Conservation (phyloP, 441 rosid species). For the Aquilaria agallochum region DNA sequence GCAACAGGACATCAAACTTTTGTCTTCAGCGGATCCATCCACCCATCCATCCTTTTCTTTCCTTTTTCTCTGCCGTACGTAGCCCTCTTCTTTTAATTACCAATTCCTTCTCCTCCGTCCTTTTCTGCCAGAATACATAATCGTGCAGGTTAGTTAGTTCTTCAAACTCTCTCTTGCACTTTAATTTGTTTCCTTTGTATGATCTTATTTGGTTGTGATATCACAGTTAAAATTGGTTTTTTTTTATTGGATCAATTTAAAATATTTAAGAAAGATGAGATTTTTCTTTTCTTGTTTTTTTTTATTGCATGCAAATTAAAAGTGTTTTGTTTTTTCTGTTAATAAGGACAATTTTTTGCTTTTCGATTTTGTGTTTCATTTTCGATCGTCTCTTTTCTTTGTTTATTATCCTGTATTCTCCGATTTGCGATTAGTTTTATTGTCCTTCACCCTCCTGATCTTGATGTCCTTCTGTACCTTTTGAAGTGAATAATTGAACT, state of each 20-base stretch:
- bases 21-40: neutral
- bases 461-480: too few relatives aligned
- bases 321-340: neutral
- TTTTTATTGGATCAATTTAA: too few relatives aligned
- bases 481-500: too few relatives aligned
- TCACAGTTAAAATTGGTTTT: neutral
- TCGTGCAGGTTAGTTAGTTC: conserved; percentile 3
- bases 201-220: neutral
- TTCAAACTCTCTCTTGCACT: neutral
- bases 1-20: too few relatives aligned
- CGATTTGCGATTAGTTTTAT: neutral
- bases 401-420: neutral
- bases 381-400: neutral
- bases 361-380: neutral
- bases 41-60: neutral
- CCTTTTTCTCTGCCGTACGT: too few relatives aligned
- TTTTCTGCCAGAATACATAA: neutral
- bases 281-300: neutral
- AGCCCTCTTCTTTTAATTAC: neutral
- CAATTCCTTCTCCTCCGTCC: neutral
- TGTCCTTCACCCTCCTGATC: too few relatives aligned
- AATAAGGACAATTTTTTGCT: conserved; percentile 2
- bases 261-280: neutral
- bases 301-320: conserved; percentile 8
- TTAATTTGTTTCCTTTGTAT: neutral